These are phyloP conservation scores for Lepidium campestre DNA, from an alignment of 441 rosid species.

Conservation along the genomic window DNA sequence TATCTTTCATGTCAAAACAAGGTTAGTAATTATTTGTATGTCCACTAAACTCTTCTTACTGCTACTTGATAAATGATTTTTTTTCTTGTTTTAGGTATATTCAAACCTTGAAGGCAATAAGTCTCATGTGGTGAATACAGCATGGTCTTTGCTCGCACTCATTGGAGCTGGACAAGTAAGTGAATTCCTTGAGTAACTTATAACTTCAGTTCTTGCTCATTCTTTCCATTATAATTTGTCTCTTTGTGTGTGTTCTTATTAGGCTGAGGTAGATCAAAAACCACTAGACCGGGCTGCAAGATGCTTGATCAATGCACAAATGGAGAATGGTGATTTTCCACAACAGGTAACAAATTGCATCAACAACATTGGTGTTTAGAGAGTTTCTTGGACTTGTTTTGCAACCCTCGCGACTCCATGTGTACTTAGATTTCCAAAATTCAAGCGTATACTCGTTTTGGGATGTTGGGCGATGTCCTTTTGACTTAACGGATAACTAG, in stretches of 20 bases:
- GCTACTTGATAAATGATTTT: neutral
- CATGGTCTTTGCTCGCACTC: slow-evolving; percentile 84
- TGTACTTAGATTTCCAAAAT: too few species aligned
- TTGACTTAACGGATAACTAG: too few species aligned
- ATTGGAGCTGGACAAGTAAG: slow-evolving; percentile 80
- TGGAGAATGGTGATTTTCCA: slow-evolving; percentile 63
- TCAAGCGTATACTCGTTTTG: too few species aligned
- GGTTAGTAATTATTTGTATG: slow-evolving; percentile 31
- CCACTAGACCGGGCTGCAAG: slow-evolving; percentile 56
- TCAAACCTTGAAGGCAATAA: slow-evolving; percentile 50
- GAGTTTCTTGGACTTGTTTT: neutral
- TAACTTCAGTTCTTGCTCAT: neutral
- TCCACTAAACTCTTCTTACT: neutral
- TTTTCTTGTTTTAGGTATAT: slow-evolving; percentile 40
- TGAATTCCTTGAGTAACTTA: neutral
- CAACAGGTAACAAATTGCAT: slow-evolving; percentile 43
- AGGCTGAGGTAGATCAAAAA: slow-evolving; percentile 41
- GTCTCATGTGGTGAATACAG: slow-evolving; percentile 67
- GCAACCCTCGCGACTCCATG: too few species aligned
- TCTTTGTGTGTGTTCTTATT: neutral
- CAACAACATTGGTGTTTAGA: neutral
- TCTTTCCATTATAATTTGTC: neutral
- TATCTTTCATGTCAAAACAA: slow-evolving; percentile 84
- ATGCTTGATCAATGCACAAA: slow-evolving; percentile 37
- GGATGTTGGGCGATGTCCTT: too few species aligned